Base-by-base conservation (phyloP, 352 stramenopile genomes). In the Globisporangium spinosum region DNA sequence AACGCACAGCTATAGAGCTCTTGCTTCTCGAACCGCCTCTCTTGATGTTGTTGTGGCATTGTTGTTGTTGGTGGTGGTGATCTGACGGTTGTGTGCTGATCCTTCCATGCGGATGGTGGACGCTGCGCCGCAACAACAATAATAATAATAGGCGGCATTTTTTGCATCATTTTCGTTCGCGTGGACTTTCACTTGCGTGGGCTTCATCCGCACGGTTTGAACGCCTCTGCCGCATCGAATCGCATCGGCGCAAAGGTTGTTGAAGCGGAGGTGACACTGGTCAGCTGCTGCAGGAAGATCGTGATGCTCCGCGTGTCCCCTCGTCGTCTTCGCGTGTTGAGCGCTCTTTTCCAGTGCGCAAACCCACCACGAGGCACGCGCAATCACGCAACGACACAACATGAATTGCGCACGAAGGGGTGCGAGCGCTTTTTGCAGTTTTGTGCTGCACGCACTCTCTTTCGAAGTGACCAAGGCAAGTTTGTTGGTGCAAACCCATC, bases 11-110 rank as follows among this genome's bases (percentile, higher is more conserved):
- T 32, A 32, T 7, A 51, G 17, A 12, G 2, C 17, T 51, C 17
- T 51, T 23, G 43, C 43, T 51, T 51, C 43, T 51, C 43, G 49
- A 56, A 56, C 49, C 49, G 49, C 20, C 49, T 56, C 49, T 56
- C 49, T 25, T 56, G 49, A 29, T 27, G 22, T 29, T 56, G 49
- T 29, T 27, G 49, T 56, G n/a, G 49, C 43, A 51, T 51, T 51
- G 43, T 23, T 51, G 17, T 49, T 15, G 13, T 0, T 15, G 13
- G 4, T 22, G 38, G 13, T 43, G 38, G 13, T 47, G 40, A 20
- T 32, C 29, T 12, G 9, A 15, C 17, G 43, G 15, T 51, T n/a
- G 43, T 10, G 43, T 10, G 43, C 6, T 22, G 43, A 23, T 51
- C 17, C 43, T 51, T 51, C 43, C 43, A 23, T 23, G 43, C 17